Evolutionary conservation across 2,329 filamentous ascomycete species (phyloP), one percentile per base, ranked within the genome.

Genomic region (Penicillium griseofulvum): DNA sequence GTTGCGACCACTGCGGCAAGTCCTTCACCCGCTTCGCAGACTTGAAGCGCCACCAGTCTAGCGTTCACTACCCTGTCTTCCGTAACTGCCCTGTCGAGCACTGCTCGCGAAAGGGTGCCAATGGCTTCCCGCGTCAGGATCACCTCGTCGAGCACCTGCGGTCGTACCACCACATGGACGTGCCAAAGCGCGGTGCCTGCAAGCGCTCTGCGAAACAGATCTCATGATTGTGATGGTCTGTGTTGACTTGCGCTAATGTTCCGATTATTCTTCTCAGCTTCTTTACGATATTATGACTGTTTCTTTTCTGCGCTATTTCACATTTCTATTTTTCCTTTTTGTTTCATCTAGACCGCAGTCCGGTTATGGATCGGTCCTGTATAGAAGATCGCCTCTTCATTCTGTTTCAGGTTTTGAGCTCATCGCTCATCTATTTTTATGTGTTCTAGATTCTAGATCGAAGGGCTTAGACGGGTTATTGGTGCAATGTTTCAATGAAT

Each of bases 81-180:
- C 68, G 75, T 46, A 74, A 80, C 54, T 83, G 80, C 60, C 71
- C 74, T 1, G 67, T 72, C 28, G 64, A 67, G 2, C 68, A 72
- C 38, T 82, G 80, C 62, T 66, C 68, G 38, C 75, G 80, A 16
- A 80, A 80, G 61, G 75, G 74, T 5, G 64, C 59, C 38, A 71
- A 76, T 56, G 83, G 82, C 0, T 86, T 85, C 62, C 79, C 80
- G 5, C 75, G 83, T 6, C 74, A 77, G 49, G 83, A 86, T 62
- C 83, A 86, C 63, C 71, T 84, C 38, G 75, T 75, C 37, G 83
- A 85, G 63, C 83, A 86, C 65, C 66, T 81, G 49, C 72, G 83
- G 49, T 80, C 80, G 41, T 83, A 79, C 56, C 83, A 86, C 64
- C 76, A 79, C 52, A 67, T 77, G 43, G 73, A 80, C 33, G 65